Conservation (phyloP, 2,329 filamentous ascomycete species). For the Rutstroemia sp. region DNA sequence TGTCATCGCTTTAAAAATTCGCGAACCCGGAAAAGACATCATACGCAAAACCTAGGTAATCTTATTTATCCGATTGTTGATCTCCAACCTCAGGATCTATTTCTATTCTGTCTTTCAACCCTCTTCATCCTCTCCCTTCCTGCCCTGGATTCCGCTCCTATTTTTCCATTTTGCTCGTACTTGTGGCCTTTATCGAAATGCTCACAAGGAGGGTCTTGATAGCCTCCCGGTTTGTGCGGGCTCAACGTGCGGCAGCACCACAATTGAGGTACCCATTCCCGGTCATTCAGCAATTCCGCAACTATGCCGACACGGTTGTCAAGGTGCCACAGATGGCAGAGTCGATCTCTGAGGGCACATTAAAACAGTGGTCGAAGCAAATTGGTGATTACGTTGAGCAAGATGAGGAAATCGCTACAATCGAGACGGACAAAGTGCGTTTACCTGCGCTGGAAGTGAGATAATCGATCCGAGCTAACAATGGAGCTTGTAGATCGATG, state of each 20-base stretch:
- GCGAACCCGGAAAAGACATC: slow-evolving; percentile 9
- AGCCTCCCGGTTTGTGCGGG: slow-evolving; percentile 28
- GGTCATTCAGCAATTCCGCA: slow-evolving; percentile 46
- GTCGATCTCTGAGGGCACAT: slow-evolving; percentile 93
- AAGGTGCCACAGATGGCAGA: slow-evolving; percentile 98
- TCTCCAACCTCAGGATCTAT: background rate
- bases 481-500: slow-evolving; percentile 66
- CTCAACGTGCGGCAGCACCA: slow-evolving; percentile 18
- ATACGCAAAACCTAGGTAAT: background rate
- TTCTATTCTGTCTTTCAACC: background rate
- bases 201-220: slow-evolving; percentile 28
- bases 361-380: slow-evolving; percentile 92
- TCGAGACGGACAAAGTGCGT: slow-evolving; percentile 93
- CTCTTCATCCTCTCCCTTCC: slow-evolving; percentile 11
- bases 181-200: slow-evolving; percentile 19
- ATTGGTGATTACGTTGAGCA: slow-evolving; percentile 90
- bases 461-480: background rate
- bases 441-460: background rate
- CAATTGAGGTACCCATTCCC: slow-evolving; percentile 36
- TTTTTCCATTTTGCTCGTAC: slow-evolving; percentile 11
- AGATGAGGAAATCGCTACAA: slow-evolving; percentile 97
- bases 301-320: slow-evolving; percentile 73
- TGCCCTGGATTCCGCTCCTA: slow-evolving; percentile 12
- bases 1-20: slow-evolving; percentile 7
- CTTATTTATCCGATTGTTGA: background rate